Percentiles rank a stretch among this genome's conserved stretches.
These are phyloP conservation scores for Dictyostelium purpureum DNA, from an alignment of 78 protist genomes.

Conservation along the genomic window DNA sequence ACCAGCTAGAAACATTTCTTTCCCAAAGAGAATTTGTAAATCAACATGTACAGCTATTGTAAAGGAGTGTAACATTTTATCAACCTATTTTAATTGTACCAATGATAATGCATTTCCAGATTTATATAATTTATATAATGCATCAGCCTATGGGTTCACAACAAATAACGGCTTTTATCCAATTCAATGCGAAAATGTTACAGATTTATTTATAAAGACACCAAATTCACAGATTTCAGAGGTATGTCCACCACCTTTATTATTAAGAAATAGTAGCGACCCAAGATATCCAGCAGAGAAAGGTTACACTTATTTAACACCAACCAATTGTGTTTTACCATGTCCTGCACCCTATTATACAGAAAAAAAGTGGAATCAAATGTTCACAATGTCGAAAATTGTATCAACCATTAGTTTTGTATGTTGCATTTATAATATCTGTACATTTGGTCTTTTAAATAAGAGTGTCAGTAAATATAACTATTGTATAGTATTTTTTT, in stretches of 20 bases:
- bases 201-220: not conserved
- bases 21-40: not conserved
- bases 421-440: slow-evolving; percentile 18
- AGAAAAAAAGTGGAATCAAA: slow-evolving; percentile 11
- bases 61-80: not conserved
- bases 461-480: slow-evolving; percentile 6
- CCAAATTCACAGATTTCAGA: not conserved
- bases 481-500: slow-evolving; percentile 29
- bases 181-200: not conserved
- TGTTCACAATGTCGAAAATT: slow-evolving; percentile 16
- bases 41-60: not conserved
- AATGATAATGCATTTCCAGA: not conserved
- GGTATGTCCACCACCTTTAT: not conserved
- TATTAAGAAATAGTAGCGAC: not conserved
- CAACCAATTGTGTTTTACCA: slow-evolving; percentile 20
- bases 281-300: not conserved
- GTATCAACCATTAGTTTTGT: slow-evolving; percentile 46
- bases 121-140: not conserved
- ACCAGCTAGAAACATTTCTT: not conserved
- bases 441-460: slow-evolving; percentile 37
- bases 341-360: slow-evolving; percentile 35
- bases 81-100: not conserved
- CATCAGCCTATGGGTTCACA: not conserved
- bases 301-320: slow-evolving; percentile 11
- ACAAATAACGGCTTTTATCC: not conserved